Percentiles rank a stretch among this genome's conserved stretches.
phyloP scores from a whole-genome alignment of 1,284 basidiomycete genomes.

The Fistulinella cinereoalba region DNA sequence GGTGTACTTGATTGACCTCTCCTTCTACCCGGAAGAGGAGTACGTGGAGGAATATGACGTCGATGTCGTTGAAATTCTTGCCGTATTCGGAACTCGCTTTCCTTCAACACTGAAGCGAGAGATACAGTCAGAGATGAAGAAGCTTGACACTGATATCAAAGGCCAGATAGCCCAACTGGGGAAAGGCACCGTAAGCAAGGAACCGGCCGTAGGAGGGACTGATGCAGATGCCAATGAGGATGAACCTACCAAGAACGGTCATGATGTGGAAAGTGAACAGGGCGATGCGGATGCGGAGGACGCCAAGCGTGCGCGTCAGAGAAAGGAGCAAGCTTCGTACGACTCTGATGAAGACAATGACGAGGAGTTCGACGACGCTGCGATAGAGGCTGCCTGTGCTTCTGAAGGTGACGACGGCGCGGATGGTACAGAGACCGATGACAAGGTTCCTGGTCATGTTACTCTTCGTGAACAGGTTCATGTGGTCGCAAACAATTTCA shows the following conservation, averaged over 20 bases:
- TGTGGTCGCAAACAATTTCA: conserved; percentile 51
- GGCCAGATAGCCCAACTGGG: conserved; percentile 82
- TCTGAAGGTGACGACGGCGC: conserved; percentile 43
- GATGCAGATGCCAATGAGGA: conserved; percentile 46
- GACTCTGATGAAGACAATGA: conserved; percentile 61
- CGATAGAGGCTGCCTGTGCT: conserved; percentile 70
- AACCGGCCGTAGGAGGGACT: conserved; percentile 47
- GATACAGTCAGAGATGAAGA: conserved; percentile 85
- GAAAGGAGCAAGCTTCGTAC: conserved; percentile 71
- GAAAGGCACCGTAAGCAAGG: conserved; percentile 60
- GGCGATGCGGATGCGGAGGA: conserved; percentile 81
- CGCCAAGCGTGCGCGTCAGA: conserved; percentile 64
- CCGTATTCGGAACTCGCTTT: conserved; percentile 74
- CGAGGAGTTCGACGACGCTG: conserved; percentile 53
- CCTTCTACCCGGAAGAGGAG: conserved; percentile 86
- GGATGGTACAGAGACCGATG: conserved; percentile 33
- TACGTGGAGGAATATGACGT: conserved; percentile 87
- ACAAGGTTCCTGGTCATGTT: conserved; percentile 33
- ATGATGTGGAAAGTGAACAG: conserved; percentile 59
- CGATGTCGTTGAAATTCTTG: conserved; percentile 70
- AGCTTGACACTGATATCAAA: conserved; percentile 77
- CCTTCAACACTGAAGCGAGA: conserved; percentile 85
- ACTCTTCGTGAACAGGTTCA: conserved; percentile 44
- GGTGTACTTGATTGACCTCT: conserved; percentile 79
- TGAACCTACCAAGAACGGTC: conserved; percentile 23